A percentile compares a stretch with the other conserved stretches of the same genome.
phyloP scores from a whole-genome alignment of 345 rosid species.

The Trapa bicornis region DNA sequence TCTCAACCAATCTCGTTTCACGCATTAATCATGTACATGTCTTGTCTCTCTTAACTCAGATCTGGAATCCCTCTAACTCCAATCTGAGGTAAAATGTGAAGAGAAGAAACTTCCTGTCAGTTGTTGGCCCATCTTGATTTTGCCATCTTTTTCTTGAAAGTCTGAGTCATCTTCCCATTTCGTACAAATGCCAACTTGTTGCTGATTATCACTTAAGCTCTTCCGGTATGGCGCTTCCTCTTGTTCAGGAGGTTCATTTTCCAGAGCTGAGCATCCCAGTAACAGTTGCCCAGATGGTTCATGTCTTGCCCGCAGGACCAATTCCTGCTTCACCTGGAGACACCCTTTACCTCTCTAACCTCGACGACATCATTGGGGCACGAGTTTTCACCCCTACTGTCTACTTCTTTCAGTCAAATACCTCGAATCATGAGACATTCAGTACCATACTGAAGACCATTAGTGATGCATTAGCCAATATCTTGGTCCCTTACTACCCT shows the following conservation, averaged over 20 bases:
- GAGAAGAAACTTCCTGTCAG: neutral
- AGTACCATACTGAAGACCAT: slow-evolving; percentile 26
- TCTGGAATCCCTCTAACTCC: neutral
- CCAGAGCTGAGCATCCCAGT: slow-evolving; percentile 35
- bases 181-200: slow-evolving; percentile 5
- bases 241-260: slow-evolving; percentile 54
- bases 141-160: slow-evolving; percentile 5
- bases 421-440: slow-evolving; percentile 1
- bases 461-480: slow-evolving; percentile 38
- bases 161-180: too few species aligned
- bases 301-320: slow-evolving; percentile 47
- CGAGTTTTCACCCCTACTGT: slow-evolving; percentile 85
- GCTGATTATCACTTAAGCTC: neutral
- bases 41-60: slow-evolving; percentile 8
- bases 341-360: slow-evolving; percentile 73
- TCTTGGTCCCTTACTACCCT: slow-evolving; percentile 79
- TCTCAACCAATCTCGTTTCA: slow-evolving; percentile 8
- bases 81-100: slow-evolving; percentile 1
- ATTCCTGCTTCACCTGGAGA: slow-evolving; percentile 32
- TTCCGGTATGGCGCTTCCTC: slow-evolving; percentile 38
- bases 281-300: slow-evolving; percentile 17
- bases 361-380: slow-evolving; percentile 60
- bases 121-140: neutral
- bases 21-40: neutral
- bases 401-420: slow-evolving; percentile 39